A percentile compares a stretch with the other conserved stretches of the same genome.
Conservation (phyloP, 257 asterid genomes). For the Penstemon barbatus region DNA sequence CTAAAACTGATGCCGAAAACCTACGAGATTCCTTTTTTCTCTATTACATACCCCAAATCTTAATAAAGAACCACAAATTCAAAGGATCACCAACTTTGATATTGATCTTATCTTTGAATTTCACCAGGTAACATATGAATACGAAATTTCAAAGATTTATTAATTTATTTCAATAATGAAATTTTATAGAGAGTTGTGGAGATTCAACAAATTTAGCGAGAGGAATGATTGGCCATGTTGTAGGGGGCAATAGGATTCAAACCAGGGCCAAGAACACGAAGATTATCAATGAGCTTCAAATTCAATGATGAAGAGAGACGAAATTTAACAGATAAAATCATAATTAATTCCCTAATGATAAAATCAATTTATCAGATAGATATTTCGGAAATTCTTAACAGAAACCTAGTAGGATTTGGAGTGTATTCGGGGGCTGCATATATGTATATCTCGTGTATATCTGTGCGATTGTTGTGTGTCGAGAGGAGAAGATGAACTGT, state of each 20-base stretch:
- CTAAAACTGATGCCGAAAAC: slow-evolving; percentile 11
- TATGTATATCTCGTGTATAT: slow-evolving; percentile 16
- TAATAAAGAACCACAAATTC: slow-evolving; percentile 10
- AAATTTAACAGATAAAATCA: slow-evolving; percentile 46
- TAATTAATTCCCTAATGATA: slow-evolving; percentile 26
- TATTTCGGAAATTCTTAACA: slow-evolving; percentile 2
- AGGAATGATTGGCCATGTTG: slow-evolving; percentile 75
- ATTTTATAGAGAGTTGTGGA: slow-evolving; percentile 20
- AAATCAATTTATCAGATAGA: slow-evolving; percentile 12
- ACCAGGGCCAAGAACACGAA: slow-evolving; percentile 89
- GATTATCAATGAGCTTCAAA: slow-evolving; percentile 56
- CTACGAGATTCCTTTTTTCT: slow-evolving; percentile 12
- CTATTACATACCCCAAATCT: neutral
- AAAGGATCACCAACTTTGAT: slow-evolving; percentile 6
- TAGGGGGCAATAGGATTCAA: slow-evolving; percentile 93
- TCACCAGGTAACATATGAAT: slow-evolving; percentile 28
- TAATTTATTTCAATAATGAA: slow-evolving; percentile 23
- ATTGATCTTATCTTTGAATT: slow-evolving; percentile 23
- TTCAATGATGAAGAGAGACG: slow-evolving; percentile 53
- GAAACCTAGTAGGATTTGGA: slow-evolving; percentile 29
- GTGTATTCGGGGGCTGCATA: slow-evolving; percentile 63
- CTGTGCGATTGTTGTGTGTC: neutral
- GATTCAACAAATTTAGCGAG: slow-evolving; percentile 62
- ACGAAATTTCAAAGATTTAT: slow-evolving; percentile 28
- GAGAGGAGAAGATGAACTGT: slow-evolving; percentile 18